phyloP scores from a whole-genome alignment of 306 rosid species.

The Mucuna pruriens region DNA sequence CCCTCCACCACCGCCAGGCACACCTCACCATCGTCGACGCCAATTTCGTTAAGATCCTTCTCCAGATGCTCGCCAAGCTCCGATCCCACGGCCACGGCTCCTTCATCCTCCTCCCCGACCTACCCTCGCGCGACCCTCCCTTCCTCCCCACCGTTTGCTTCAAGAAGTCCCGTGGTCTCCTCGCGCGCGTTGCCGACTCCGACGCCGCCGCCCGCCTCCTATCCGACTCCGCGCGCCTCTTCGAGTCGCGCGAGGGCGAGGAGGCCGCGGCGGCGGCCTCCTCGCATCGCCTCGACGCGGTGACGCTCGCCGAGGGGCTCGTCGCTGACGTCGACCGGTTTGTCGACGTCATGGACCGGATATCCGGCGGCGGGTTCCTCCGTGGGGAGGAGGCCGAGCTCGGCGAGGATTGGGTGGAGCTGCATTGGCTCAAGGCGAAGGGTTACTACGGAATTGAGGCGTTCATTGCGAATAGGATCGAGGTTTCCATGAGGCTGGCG shows the following conservation, averaged over 20 bases:
- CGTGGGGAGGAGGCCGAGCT: constrained; percentile 76
- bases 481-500: constrained; percentile 81
- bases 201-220: constrained; percentile 42
- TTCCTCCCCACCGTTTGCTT: constrained; percentile 74
- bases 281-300: constrained; percentile 48
- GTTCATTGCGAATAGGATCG: constrained; percentile 74
- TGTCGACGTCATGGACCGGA: constrained; percentile 63
- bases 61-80: constrained; percentile 67
- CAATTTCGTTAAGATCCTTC: constrained; percentile 62
- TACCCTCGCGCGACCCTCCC: constrained; percentile 55
- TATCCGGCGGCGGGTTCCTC: constrained; percentile 70
- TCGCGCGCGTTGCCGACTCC: constrained; percentile 61
- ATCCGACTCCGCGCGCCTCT: constrained; percentile 55
- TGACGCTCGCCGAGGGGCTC: constrained; percentile 57
- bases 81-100: constrained; percentile 60
- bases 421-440: constrained; percentile 81
- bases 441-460: constrained; percentile 81
- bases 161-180: constrained; percentile 71
- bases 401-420: constrained; percentile 77
- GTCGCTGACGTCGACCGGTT: constrained; percentile 59
- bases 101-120: constrained; percentile 86
- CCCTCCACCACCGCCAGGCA: constrained; percentile 72
- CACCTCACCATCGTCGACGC: constrained; percentile 68
- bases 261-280: constrained; percentile 53
- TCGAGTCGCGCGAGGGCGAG: constrained; percentile 70